Conservation (phyloP, 169 alveolate species). For the Cystoisospora suis region DNA sequence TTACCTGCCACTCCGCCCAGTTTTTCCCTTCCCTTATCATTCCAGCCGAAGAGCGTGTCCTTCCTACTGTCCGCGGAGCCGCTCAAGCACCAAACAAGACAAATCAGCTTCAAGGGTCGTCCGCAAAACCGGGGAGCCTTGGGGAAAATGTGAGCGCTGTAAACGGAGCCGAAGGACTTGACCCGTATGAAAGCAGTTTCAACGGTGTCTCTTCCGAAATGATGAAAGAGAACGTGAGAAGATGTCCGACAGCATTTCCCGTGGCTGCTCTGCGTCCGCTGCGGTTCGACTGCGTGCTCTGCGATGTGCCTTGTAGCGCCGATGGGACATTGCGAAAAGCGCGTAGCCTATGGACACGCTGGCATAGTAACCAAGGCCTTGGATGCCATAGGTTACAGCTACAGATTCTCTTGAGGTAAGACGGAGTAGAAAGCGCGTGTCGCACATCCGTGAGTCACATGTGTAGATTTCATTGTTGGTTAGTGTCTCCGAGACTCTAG, state of each 20-base stretch:
- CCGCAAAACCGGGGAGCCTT: too few species aligned
- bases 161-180: slow-evolving; percentile 3
- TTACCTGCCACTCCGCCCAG: slow-evolving; percentile 90
- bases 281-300: slow-evolving; percentile 67
- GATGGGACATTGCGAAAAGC: slow-evolving; percentile 95
- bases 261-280: not conserved
- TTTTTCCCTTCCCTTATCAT: slow-evolving; percentile 78
- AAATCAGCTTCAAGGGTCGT: too few species aligned
- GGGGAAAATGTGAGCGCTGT: too few species aligned
- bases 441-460: too few species aligned
- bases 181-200: not conserved
- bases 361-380: slow-evolving; percentile 41
- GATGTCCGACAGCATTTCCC: not conserved
- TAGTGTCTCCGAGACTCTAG: too few species aligned
- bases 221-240: too few species aligned
- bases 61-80: not conserved
- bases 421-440: too few species aligned
- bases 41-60: not conserved
- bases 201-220: too few species aligned
- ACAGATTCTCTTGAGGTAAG: slow-evolving; percentile 63
- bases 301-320: slow-evolving; percentile 96
- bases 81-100: not conserved
- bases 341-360: slow-evolving; percentile 85
- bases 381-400: slow-evolving; percentile 64
- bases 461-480: too few species aligned